Base-by-base conservation (phyloP, 371 early-diverging fungal genomes). In the Choanephora cucurbitarum region DNA sequence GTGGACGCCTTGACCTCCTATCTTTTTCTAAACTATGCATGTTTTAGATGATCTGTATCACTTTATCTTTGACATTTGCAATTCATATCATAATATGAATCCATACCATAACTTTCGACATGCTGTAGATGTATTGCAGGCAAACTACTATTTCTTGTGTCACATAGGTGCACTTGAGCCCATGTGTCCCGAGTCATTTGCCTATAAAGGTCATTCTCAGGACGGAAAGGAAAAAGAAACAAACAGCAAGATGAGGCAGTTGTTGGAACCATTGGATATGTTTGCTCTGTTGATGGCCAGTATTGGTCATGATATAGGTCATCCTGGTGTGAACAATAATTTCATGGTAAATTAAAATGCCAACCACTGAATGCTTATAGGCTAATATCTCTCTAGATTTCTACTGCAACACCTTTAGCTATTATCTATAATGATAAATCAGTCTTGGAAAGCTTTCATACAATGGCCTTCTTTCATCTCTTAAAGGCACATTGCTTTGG, bases 371-470 rank as follows among this genome's bases (percentile, higher is more conserved):
- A n/a, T n/a, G n/a, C n/a, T n/a, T n/a, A n/a, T n/a, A n/a, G n/a
- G n/a, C n/a, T n/a, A n/a, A n/a, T n/a, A n/a, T n/a, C n/a, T n/a
- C n/a, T n/a, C n/a, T n/a, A 85, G 85, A 80, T 91, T 43, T 80
- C 87, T 2, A 87, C 91, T 1, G 72, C 78, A 22, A 90, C 93
- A 15, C 93, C 89, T 23, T 72, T 92, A 46, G 97, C 98, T 8
- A 77, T 91, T 49, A 68, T 96, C 7, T 97, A 96, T 80, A 95
- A 96, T 70, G 95, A 95, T 77, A 84, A 86, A 55, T 90, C 95
- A 0, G 92, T 95, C 5, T 79, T 98, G 15, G 98, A 98, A 75
- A 95, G 92, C 69, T 94, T 91, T 71, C 98, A 98, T 67, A 84
- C 91, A 3, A 87, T 91, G 71, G 81, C 91, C 5, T 87, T 95